Evolutionary conservation across 192 early-diverging fungal genomes (phyloP), one percentile per base, ranked within the genome.

Genomic region (Coemansia brasiliensis): DNA sequence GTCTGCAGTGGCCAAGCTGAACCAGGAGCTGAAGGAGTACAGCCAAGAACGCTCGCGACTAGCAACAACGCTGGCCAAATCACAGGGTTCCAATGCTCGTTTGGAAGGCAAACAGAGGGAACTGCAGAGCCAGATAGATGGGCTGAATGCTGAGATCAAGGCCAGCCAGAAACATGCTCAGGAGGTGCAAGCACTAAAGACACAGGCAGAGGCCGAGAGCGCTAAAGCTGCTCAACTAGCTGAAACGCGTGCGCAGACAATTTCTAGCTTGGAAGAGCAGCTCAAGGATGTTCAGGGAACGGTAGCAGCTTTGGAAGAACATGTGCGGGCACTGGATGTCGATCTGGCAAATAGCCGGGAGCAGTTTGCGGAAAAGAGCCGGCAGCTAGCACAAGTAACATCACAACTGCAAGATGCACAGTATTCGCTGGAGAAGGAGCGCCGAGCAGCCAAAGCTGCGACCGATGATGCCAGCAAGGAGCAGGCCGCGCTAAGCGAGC

Each of bases 341-440:
- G 78, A 80, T 17, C 57, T 80, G 57, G 72, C 78, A 12, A 74
- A 55, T 27, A 74, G 72, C 64, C 67, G 78, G 11, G 67, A 63
- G 54, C 78, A 67, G 43, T 80, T 80, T 59, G 69, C 67, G 9
- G 78, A 80, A 29, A 74, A 74, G 61, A 80, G 67, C 49, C 61
- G 64, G 22, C 55, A 54, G 26, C 41, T 66, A 35, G 77, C 66
- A 41, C 70, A 73, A 52, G 55, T 63, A 15, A 21, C 56, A 10
- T 37, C 70, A 20, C 70, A 67, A 53, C 52, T 63, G n/a, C 77
- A 80, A 48, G 77, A 80, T 41, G 37, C 42, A 46, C 70, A 80
- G 54, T 73, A 68, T 40, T 55, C 55, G 52, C 60, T 80, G 24
- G 65, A 80, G 57, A 65, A 63, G 63, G 66, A 65, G 59, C 54